phyloP scores from a whole-genome alignment of 2,329 filamentous ascomycete species.

The Laburnicola sp. region DNA sequence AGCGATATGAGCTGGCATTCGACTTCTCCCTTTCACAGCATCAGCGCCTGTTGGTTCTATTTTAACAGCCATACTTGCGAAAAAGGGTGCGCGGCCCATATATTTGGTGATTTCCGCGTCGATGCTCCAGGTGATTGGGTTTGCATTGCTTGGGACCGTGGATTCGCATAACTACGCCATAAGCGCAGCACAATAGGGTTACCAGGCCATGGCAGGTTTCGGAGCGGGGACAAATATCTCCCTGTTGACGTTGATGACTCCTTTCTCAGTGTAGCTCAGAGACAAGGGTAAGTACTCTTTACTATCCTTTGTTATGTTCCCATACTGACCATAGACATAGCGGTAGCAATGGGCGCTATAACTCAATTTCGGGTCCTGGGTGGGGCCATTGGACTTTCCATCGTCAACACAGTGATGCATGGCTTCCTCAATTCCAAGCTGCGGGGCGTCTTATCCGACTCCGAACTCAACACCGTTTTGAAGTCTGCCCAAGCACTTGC shows the following conservation, averaged over 20 bases:
- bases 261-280: not conserved
- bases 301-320: not conserved
- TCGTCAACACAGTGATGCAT: not conserved
- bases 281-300: not conserved
- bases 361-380: not conserved
- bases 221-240: not conserved
- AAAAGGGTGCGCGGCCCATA: not conserved
- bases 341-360: constrained; percentile 5
- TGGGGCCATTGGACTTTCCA: not conserved
- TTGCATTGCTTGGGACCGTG: not conserved
- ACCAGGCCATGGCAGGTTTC: not conserved
- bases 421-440: not conserved
- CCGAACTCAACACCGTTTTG: no score
- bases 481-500: no score
- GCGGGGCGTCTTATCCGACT: not conserved
- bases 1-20: not conserved
- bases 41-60: not conserved
- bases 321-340: constrained; percentile 8
- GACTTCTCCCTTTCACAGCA: not conserved
- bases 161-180: not conserved
- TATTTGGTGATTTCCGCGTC: not conserved
- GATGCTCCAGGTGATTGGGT: not conserved
- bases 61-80: not conserved
- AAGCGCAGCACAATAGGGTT: not conserved
- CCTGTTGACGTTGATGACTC: not conserved